These are phyloP conservation scores for Craspedostauros australis DNA, from an alignment of 108 stramenopile genomes.

Conservation along the genomic window DNA sequence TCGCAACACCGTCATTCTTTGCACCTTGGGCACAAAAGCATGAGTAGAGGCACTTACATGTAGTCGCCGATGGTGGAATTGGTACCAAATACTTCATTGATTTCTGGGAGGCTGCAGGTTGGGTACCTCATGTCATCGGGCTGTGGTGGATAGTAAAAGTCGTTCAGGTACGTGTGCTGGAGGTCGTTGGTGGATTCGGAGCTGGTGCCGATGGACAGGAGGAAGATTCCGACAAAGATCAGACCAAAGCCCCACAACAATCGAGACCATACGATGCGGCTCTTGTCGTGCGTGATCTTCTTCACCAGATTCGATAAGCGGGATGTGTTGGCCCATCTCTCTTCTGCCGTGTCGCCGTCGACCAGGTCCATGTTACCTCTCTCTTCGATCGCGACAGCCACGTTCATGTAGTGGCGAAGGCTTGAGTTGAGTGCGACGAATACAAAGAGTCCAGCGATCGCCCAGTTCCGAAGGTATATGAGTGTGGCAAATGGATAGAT, in stretches of 20 bases:
- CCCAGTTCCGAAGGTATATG: slow-evolving; percentile 13
- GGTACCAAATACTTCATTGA: too few species aligned
- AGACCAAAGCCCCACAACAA: slow-evolving; percentile 1
- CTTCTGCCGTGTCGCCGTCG: slow-evolving; percentile 8
- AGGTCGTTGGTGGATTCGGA: too few species aligned
- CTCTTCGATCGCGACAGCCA: slow-evolving; percentile 14
- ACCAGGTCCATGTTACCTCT: slow-evolving; percentile 8
- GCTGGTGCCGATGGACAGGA: neutral
- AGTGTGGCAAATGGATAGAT: slow-evolving; percentile 30
- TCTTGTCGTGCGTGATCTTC: slow-evolving; percentile 18
- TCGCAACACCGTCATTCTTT: too few species aligned
- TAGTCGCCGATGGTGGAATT: too few species aligned
- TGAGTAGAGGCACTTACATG: too few species aligned
- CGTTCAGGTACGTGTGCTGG: neutral
- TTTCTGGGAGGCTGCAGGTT: slow-evolving; percentile 13
- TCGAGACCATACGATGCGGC: slow-evolving; percentile 4
- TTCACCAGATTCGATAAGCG: slow-evolving; percentile 25
- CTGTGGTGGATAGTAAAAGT: slow-evolving; percentile 12
- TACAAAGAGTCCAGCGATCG: slow-evolving; percentile 5
- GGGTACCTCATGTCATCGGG: slow-evolving; percentile 13
- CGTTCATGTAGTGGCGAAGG: slow-evolving; percentile 7
- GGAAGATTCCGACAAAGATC: neutral
- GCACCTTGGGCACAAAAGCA: too few species aligned
- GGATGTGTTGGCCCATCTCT: slow-evolving; percentile 14
- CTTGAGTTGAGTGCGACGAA: slow-evolving; percentile 6